Percentiles rank a stretch among this genome's conserved stretches.
Evolutionary conservation across 83 land plant genomes (phyloP).

Genomic region (Picea mariana): DNA sequence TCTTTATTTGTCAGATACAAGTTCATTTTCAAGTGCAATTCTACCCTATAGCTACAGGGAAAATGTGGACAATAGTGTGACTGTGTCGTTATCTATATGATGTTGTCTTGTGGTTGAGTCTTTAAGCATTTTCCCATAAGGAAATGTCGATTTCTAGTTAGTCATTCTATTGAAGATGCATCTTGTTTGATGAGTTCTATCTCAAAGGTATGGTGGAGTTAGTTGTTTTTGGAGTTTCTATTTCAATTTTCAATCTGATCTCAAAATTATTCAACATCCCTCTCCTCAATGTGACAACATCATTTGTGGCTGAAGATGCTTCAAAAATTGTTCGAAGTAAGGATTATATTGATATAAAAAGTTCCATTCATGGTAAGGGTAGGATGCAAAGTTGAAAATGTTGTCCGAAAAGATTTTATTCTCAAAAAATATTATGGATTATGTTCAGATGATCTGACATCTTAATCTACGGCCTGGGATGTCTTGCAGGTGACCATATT

Average conservation of each 20-base stretch:
- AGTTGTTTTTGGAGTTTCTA: conserved; percentile 29
- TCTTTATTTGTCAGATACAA: too few relatives aligned
- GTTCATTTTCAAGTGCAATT: too few relatives aligned
- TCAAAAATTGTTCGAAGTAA: conserved; percentile 21
- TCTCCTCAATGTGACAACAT: conserved; percentile 88
- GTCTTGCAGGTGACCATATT: not conserved
- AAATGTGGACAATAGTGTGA: too few relatives aligned
- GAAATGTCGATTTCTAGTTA: not conserved
- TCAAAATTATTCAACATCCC: conserved; percentile 42
- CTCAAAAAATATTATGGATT: not conserved
- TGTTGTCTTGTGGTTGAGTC: not conserved
- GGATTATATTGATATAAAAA: not conserved
- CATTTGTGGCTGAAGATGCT: conserved; percentile 90
- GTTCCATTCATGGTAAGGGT: not conserved
- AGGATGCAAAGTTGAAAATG: not conserved
- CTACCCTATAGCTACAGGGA: too few relatives aligned
- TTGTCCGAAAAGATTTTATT: not conserved
- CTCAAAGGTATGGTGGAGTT: conserved; percentile 76
- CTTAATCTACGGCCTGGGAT: not conserved
- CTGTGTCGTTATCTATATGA: too few relatives aligned
- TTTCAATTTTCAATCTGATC: too few relatives aligned
- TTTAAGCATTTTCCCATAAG: not conserved
- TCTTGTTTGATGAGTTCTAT: conserved; percentile 3
- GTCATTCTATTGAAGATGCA: not conserved
- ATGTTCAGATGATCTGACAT: not conserved